These are phyloP conservation scores for Xylaria nigripes DNA, from an alignment of 495 filamentous ascomycete species.

Conservation along the genomic window DNA sequence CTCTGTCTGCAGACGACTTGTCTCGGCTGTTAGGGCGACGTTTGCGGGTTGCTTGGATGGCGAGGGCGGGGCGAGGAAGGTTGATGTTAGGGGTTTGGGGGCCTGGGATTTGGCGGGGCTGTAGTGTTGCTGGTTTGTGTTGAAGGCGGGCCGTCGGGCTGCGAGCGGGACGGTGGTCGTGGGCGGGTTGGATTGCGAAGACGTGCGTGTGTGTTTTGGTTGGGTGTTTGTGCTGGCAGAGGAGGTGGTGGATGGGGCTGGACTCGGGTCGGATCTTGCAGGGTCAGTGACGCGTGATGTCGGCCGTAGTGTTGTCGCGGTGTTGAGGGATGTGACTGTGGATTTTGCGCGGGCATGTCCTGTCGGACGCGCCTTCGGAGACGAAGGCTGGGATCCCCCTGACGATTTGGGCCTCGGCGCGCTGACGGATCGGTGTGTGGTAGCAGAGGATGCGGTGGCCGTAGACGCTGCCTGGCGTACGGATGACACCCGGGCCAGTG, in stretches of 20 bases:
- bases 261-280: constrained; percentile 12
- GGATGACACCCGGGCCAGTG: constrained; percentile 16
- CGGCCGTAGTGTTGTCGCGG: constrained; percentile 38
- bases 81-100: constrained; percentile 48
- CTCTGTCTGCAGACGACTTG: constrained; percentile 57
- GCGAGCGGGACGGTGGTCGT: constrained; percentile 13
- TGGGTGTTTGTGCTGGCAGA: constrained; percentile 17
- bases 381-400: constrained; percentile 10
- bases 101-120: constrained; percentile 53
- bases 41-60: constrained; percentile 46
- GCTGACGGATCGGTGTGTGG: constrained; percentile 2
- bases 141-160: constrained; percentile 47
- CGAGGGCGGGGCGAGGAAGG: constrained; percentile 43
- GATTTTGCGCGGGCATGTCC: constrained; percentile 32
- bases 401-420: constrained; percentile 18
- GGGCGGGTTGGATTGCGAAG: constrained; percentile 3
- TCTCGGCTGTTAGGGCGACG: constrained; percentile 50
- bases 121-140: constrained; percentile 61
- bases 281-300: constrained; percentile 19
- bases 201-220: not conserved
- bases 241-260: constrained; percentile 5
- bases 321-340: constrained; percentile 34
- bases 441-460: not conserved
- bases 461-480: constrained; percentile 17
- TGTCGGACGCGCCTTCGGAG: constrained; percentile 3